Evolutionary conservation across 768 basidiomycete genomes (phyloP).

Genomic region (Lactarius akahatsu): DNA sequence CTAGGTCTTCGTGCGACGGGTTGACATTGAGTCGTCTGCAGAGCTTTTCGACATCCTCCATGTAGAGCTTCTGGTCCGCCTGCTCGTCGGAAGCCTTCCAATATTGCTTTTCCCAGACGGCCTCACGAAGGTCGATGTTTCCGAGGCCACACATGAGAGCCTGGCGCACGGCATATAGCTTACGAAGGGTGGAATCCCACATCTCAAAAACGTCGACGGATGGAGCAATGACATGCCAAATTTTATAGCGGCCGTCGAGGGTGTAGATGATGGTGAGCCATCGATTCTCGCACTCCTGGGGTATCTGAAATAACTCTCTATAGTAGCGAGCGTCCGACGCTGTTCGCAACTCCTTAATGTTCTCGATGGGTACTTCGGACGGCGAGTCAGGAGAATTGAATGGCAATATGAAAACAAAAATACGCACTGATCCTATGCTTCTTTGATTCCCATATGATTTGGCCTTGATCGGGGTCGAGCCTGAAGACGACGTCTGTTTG

Average conservation of each 20-base stretch:
- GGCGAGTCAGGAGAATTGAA: slow-evolving; percentile 3
- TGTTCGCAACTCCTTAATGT: slow-evolving; percentile 82
- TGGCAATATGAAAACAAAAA: slow-evolving; percentile 5
- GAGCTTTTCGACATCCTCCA: slow-evolving; percentile 69
- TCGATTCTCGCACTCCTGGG: slow-evolving; percentile 58
- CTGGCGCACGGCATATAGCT: slow-evolving; percentile 62
- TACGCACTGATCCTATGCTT: slow-evolving; percentile 61
- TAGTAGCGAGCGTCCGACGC: slow-evolving; percentile 70
- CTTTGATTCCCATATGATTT: slow-evolving; percentile 76
- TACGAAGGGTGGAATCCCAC: slow-evolving; percentile 63
- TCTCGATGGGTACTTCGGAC: slow-evolving; percentile 72
- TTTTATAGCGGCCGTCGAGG: slow-evolving; percentile 75
- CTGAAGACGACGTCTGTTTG: slow-evolving; percentile 69
- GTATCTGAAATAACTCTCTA: slow-evolving; percentile 64
- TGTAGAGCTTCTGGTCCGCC: slow-evolving; percentile 60
- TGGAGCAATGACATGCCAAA: slow-evolving; percentile 78
- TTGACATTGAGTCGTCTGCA: slow-evolving; percentile 71
- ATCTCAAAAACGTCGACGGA: slow-evolving; percentile 59
- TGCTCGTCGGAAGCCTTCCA: slow-evolving; percentile 73
- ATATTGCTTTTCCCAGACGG: slow-evolving; percentile 77
- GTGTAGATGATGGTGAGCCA: slow-evolving; percentile 90
- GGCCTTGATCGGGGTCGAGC: slow-evolving; percentile 77
- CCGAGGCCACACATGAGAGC: slow-evolving; percentile 69
- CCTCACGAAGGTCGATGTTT: slow-evolving; percentile 59
- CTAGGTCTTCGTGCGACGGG: slow-evolving; percentile 51